Conservation (phyloP, 208 protist genomes). For the Trichomonas gallinae region DNA sequence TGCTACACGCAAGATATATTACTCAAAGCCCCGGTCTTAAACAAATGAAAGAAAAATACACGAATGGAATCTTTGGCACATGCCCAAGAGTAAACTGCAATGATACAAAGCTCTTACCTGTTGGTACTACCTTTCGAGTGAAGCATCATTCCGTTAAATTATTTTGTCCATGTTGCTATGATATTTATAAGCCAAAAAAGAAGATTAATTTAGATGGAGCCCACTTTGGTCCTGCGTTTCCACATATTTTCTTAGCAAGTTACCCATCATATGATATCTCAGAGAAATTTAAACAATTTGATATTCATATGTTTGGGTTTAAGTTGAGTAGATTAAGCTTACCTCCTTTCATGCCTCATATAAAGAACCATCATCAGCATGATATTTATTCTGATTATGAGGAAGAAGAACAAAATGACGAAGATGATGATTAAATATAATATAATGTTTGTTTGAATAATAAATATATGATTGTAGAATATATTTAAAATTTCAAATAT, state of each 20-base stretch:
- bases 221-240: neutral
- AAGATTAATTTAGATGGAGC: neutral
- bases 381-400: neutral
- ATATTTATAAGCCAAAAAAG: neutral
- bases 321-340: neutral
- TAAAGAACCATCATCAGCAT: neutral
- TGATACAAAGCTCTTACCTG: neutral
- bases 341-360: neutral
- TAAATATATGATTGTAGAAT: no score
- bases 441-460: neutral
- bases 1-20: neutral
- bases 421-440: neutral
- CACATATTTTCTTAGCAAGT: neutral
- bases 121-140: neutral
- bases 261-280: neutral
- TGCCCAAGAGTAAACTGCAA: neutral
- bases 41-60: constrained; percentile 19
- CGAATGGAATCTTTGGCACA: neutral
- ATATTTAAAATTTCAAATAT: no score
- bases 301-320: neutral
- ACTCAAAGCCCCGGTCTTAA: neutral
- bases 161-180: neutral
- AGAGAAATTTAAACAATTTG: neutral
- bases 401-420: neutral
- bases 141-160: neutral